These are phyloP conservation scores for Bimuria novae-zelandiae DNA, from an alignment of 2,329 filamentous ascomycete species.

Conservation along the genomic window DNA sequence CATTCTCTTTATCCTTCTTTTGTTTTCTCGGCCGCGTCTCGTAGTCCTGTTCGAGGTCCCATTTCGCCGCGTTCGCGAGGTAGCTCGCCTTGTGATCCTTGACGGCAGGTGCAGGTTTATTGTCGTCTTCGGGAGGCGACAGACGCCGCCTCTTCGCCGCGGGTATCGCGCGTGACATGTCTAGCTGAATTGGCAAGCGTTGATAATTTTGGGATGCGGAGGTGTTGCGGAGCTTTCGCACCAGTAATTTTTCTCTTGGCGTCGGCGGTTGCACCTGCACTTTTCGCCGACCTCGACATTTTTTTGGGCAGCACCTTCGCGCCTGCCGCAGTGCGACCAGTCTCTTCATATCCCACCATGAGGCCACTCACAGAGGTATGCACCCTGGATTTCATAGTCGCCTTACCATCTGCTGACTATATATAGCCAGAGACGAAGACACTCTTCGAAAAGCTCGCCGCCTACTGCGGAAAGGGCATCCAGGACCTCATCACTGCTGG, in stretches of 20 bases:
- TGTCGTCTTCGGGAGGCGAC: constrained; percentile 40
- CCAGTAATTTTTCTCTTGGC: constrained; percentile 33
- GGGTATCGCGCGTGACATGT: constrained; percentile 41
- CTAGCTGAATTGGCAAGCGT: not conserved
- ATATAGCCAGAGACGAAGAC: constrained; percentile 68
- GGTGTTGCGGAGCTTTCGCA: constrained; percentile 13
- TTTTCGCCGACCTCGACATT: constrained; percentile 25
- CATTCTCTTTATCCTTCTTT: constrained; percentile 73
- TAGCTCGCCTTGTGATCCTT: constrained; percentile 57
- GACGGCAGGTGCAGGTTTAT: constrained; percentile 17
- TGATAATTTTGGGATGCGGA: constrained; percentile 5
- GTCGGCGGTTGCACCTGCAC: constrained; percentile 20
- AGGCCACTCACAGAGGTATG: constrained; percentile 72
- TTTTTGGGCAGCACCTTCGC: constrained; percentile 18
- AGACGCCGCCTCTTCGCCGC: constrained; percentile 45
- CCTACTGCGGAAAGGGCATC: constrained; percentile 86
- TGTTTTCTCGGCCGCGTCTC: constrained; percentile 77
- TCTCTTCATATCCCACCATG: constrained; percentile 57
- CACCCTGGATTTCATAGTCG: not conserved
- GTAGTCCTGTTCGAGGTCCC: constrained; percentile 93
- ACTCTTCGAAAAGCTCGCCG: constrained; percentile 89
- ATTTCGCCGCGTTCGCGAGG: constrained; percentile 75
- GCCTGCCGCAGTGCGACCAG: constrained; percentile 6
- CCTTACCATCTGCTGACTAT: not conserved
- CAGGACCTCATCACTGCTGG: constrained; percentile 67